Evolutionary conservation across 495 filamentous ascomycete genomes (phyloP), one percentile per base, ranked within the genome.

Genomic region (Lepraria neglecta): DNA sequence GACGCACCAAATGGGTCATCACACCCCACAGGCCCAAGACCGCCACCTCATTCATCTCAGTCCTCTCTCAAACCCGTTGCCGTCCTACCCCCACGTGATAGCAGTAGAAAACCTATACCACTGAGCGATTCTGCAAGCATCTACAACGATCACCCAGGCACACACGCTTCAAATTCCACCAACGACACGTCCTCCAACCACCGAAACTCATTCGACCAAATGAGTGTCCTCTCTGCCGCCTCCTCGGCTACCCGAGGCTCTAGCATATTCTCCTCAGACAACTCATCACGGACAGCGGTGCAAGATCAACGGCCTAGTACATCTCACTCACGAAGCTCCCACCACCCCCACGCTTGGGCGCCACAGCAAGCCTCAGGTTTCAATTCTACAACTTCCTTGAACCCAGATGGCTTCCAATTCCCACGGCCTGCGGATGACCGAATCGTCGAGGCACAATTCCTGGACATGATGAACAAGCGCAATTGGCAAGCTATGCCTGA

Each of bases 401-500:
- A 74, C 44, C 72, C 77, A 59, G 84, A 83, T 47, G 80, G 80
- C 31, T 85, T 88, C 67, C 81, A 84, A 62, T 81, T 95, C 28
- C 77, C 78, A 53, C 78, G 84, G 45, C 94, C 94, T 11, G 78
- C 84, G 47, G 91, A 96, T 72, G 92, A 96, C 68, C 81, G 83
- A 55, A 73, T 92, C 7, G 87, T 96, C n/a, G 94, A 98, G 72
- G 82, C 88, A 68, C 87, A 95, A 73, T 98, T 97, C 66, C 76
- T 91, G 64, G 87, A 88, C 38, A 76, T 98, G 66, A 98, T 98
- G 95, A 85, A 94, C 66, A 97, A 98, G 73, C 85, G 94, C 69
- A 94, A 92, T 59, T 97, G 90, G 87, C 91, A 95, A 73, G 91
- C 92, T 69, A 80, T 97, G 56, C 94, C 94, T n/a, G 94, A 97